Evolutionary conservation across 225 moss, liverwort and hornwort species (phyloP), one percentile per base, ranked within the genome.

Genomic region (Takakia lepidozioides): DNA sequence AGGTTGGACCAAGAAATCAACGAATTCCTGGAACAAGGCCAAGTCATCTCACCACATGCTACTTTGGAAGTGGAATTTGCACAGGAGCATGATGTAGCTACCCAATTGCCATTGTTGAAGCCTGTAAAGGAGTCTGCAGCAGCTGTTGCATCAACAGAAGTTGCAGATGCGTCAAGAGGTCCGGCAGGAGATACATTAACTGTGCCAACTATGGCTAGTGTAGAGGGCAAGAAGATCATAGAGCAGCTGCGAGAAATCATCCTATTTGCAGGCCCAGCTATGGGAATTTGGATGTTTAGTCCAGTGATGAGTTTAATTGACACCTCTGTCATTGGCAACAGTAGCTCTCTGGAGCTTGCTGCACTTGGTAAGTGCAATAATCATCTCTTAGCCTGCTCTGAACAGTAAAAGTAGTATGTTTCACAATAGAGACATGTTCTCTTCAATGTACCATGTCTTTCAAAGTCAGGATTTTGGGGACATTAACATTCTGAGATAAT

Each of bases 281-380:
- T 92, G 25, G 88, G 92, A n/a, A 92, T 92, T 55, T 92, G 92
- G 92, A 72, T 92, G 29, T 88, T 85, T 1, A 88, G 88, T 20
- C 92, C 92, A 8, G 76, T 92, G 2, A 92, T 92, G 92, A 83
- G 92, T 19, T 72, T 92, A 2, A 88, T 92, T 49, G 92, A 92
- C 30, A 92, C 92, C 0, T 79, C 92, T 2, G 88, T 92, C 29
- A 80, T 92, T 49, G 92, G 92, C 15, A 82, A 92, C 47, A 85
- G 92, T 68, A 92, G 88, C 50, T 63, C 83, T 25, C 18, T 92
- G 51, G 92, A 92, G 64, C 83, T 92, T 47, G 92, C 92, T 57
- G 92, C 92, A 46, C 80, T 88, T 15, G 88, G 92, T 87, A 62
- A 71, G 60, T 24, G 9, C 39, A 47, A 28, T 21, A 3, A 8